Evolutionary conservation across 2,329 filamentous ascomycete genomes (phyloP).

Genomic region (Pyricularia grisea): DNA sequence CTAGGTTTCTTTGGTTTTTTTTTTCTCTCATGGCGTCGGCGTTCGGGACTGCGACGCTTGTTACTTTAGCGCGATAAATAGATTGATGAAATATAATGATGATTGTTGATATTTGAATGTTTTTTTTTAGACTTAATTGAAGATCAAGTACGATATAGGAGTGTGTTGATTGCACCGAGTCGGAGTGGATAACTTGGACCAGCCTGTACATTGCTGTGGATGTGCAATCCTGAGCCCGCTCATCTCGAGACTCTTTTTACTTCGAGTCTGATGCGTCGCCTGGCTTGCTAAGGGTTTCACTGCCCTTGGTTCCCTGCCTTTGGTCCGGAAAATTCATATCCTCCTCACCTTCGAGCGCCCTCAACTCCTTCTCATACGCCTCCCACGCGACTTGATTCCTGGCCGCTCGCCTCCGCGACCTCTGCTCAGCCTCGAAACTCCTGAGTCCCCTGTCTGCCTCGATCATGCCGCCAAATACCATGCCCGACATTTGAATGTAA

Average conservation of each 20-base stretch:
- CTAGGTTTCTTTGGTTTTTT: not conserved
- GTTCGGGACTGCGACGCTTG: not conserved
- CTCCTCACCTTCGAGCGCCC: constrained; percentile 29
- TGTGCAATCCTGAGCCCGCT: no score
- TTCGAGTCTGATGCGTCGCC: not conserved
- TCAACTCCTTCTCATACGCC: constrained; percentile 52
- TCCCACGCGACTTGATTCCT: constrained; percentile 61
- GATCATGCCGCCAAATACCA: constrained; percentile 70
- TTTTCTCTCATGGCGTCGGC: not conserved
- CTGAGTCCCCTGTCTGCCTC: constrained; percentile 63
- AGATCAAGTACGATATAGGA: not conserved
- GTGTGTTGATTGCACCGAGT: not conserved
- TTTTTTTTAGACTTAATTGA: not conserved
- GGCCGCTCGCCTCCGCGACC: constrained; percentile 53
- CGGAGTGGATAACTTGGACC: not conserved
- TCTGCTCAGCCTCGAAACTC: constrained; percentile 55
- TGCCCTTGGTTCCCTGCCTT: not conserved
- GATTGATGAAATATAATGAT: not conserved
- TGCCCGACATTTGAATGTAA: constrained; percentile 76
- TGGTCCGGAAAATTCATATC: not conserved
- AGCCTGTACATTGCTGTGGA: not conserved
- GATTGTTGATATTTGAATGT: not conserved
- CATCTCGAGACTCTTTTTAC: not conserved
- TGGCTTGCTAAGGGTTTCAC: not conserved
- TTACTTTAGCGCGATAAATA: not conserved